Percentiles rank a stretch among this genome's conserved stretches.
Evolutionary conservation across 2,329 filamentous ascomycete species (phyloP).

Genomic region (Periconia sp.): DNA sequence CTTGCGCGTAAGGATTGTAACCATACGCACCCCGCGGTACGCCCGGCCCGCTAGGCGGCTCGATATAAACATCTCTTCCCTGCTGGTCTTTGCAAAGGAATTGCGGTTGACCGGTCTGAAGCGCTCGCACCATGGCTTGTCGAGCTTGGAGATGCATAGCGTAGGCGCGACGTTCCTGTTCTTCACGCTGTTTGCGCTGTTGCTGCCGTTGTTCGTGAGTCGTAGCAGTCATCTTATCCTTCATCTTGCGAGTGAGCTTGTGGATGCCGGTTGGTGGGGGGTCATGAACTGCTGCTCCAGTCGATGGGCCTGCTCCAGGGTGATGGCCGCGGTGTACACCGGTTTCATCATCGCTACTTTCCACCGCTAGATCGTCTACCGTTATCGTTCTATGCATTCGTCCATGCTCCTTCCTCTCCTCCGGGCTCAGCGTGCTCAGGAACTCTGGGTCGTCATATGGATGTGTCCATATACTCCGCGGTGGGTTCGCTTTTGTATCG

Average conservation of each 20-base stretch:
- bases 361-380: constrained; percentile 55
- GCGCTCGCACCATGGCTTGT: constrained; percentile 57
- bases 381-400: constrained; percentile 44
- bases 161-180: constrained; percentile 60
- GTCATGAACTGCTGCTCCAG: constrained; percentile 11
- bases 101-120: constrained; percentile 63
- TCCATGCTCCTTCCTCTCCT: constrained; percentile 58
- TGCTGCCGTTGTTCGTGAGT: constrained; percentile 62
- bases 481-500: constrained; percentile 61
- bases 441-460: constrained; percentile 66
- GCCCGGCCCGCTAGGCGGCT: constrained; percentile 54
- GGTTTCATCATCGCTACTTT: constrained; percentile 39
- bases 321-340: too few relatives aligned
- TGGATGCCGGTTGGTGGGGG: constrained; percentile 42
- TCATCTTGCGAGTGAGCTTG: constrained; percentile 62
- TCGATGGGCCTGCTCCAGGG: constrained; percentile 1
- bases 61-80: constrained; percentile 64
- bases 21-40: constrained; percentile 43
- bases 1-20: constrained; percentile 54
- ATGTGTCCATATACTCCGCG: constrained; percentile 66
- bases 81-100: constrained; percentile 60
- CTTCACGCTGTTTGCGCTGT: constrained; percentile 53
- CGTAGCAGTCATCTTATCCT: constrained; percentile 64
- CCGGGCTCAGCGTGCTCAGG: constrained; percentile 54
- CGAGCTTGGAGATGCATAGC: constrained; percentile 58